Conservation (phyloP, 1,139 yeast genomes). For the Hanseniaspora sp. region DNA sequence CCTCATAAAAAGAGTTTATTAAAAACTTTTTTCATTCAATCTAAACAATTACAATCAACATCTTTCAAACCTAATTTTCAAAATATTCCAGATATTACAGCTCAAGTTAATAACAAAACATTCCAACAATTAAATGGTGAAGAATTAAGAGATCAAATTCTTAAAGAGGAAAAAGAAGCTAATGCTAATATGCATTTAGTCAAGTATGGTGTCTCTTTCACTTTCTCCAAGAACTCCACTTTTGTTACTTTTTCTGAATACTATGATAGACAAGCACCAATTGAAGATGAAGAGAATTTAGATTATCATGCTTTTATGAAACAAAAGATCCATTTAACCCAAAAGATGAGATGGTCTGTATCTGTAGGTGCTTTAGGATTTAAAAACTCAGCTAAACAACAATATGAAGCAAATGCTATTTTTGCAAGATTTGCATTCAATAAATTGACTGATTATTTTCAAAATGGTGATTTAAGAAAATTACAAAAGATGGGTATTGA, state of each 20-base stretch:
- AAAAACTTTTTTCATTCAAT: not conserved
- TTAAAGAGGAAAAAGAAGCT: slow-evolving; percentile 8
- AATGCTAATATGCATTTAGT: slow-evolving; percentile 4
- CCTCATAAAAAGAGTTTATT: not conserved
- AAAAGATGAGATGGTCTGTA: slow-evolving; percentile 7
- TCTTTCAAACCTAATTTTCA: not conserved
- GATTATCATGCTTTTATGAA: slow-evolving; percentile 11
- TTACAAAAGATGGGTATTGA: not conserved
- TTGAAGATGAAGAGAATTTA: not conserved
- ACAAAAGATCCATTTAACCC: slow-evolving; percentile 1
- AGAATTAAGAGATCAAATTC: slow-evolving; percentile 10
- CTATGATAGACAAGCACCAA: not conserved
- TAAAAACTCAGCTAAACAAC: slow-evolving; percentile 9
- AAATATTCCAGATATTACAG: not conserved
- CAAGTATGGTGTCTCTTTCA: slow-evolving; percentile 5
- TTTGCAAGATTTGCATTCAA: slow-evolving; percentile 9
- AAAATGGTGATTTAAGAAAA: slow-evolving; percentile 10
- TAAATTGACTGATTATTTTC: slow-evolving; percentile 8
- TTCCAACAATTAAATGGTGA: slow-evolving; percentile 7
- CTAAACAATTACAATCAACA: not conserved
- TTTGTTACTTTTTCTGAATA: slow-evolving; percentile 8
- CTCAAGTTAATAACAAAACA: not conserved
- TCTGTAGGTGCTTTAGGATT: slow-evolving; percentile 13
- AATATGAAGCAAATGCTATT: slow-evolving; percentile 8
- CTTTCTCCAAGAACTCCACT: slow-evolving; percentile 2